A percentile compares a stretch with the other conserved stretches of the same genome.
Evolutionary conservation across 352 stramenopile genomes (phyloP).

Genomic region (Phytopythium helicoides): DNA sequence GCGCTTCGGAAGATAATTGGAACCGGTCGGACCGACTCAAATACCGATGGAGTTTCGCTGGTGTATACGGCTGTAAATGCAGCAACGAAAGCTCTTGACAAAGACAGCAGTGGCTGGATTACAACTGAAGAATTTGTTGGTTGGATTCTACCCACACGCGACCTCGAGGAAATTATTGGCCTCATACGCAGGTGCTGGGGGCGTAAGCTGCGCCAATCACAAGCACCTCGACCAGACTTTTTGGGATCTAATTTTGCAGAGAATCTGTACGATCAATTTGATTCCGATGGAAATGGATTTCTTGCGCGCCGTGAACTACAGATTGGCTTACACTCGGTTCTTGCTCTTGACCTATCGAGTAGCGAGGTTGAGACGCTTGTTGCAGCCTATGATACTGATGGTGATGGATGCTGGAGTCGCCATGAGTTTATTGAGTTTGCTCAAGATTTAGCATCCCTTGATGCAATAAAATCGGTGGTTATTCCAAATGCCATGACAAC

Average conservation of each 20-base stretch:
- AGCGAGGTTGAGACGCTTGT: slow-evolving; percentile 44
- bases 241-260: not conserved
- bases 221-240: not conserved
- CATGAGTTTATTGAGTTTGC: slow-evolving; percentile 45
- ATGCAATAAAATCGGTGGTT: too few species aligned
- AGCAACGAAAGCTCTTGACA: slow-evolving; percentile 39
- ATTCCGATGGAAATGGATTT: slow-evolving; percentile 53
- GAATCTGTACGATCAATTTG: slow-evolving; percentile 48
- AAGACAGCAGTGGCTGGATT: slow-evolving; percentile 63
- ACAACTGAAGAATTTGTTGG: slow-evolving; percentile 46
- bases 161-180: slow-evolving; percentile 57
- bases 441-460: not conserved
- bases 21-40: slow-evolving; percentile 8
- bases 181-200: slow-evolving; percentile 36
- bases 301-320: slow-evolving; percentile 56
- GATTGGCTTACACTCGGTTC: slow-evolving; percentile 32
- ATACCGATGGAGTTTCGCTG: slow-evolving; percentile 6
- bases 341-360: slow-evolving; percentile 33
- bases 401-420: slow-evolving; percentile 50
- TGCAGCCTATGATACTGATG: slow-evolving; percentile 52
- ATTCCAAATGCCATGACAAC: too few species aligned
- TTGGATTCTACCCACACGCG: slow-evolving; percentile 56
- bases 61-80: slow-evolving; percentile 3
- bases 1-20: slow-evolving; percentile 27
- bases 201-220: slow-evolving; percentile 4